Evolutionary conservation across 1,284 basidiomycete genomes (phyloP), one percentile per base, ranked within the genome.

Genomic region (Malassezia vespertilionis): DNA sequence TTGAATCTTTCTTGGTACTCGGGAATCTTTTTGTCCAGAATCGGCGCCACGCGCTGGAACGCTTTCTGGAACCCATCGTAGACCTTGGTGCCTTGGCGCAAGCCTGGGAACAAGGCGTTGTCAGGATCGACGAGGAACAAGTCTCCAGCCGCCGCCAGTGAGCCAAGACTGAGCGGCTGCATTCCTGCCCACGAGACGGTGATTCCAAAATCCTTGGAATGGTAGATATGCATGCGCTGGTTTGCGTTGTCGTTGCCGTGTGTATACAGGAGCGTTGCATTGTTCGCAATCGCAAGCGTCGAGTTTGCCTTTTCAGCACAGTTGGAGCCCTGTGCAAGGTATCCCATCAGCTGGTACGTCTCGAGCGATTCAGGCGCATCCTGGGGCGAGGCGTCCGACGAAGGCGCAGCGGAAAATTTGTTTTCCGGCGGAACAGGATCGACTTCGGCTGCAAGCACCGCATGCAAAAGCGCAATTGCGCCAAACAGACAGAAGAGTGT

Each of bases 181-280:
- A 47, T 41, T 6, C 52, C 52, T 5, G 33, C 37, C 37, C 43
- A 53, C 1, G 47, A 43, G 12, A 43, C 37, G 8, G 33, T 38
- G 14, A 53, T 35, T 21, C 52, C 52, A n/a, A 45, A 20, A 10
- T 41, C 44, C 31, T 43, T 34, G 11, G 52, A 53, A 39, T 45
- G 32, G 38, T 34, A 53, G 18, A 50, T 17, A n/a, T 53, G 24
- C 33, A 53, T 36, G 30, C 47, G 47, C 33, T 53, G 52, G 24
- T 53, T 32, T 12, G 21, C 24, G 37, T 53, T 32, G 23, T 34
- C 36, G 30, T 53, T 37, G 15, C 52, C 52, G 5, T 21, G 36
- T 9, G 17, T 35, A 15, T 32, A 49, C 2, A 53, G 41, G 5
- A 53, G 46, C 33, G 26, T 36, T 9, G 42, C 52, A 30, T 50